phyloP scores from a whole-genome alignment of 805 yeast genomes.

The Cyberlindnera amylophila region DNA sequence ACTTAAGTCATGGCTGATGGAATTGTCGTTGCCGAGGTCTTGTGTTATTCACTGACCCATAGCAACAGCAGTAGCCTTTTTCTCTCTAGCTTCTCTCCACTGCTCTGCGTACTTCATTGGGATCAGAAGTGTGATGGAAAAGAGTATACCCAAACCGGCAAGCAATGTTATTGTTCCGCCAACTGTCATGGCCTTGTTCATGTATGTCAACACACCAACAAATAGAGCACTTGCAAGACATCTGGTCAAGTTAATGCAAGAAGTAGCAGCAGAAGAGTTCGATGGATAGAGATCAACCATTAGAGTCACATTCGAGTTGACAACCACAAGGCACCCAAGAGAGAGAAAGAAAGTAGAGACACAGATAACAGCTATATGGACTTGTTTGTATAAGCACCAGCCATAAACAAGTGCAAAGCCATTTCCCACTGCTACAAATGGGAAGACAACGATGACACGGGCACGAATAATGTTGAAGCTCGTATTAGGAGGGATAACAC shows the following conservation, averaged over 20 bases:
- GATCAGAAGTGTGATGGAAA: slow-evolving; percentile 23
- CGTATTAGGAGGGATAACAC: slow-evolving; percentile 21
- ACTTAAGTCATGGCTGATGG: not conserved
- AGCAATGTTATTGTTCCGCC: slow-evolving; percentile 79
- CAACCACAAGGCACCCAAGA: slow-evolving; percentile 50
- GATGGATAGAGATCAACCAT: slow-evolving; percentile 73
- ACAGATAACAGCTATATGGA: slow-evolving; percentile 26
- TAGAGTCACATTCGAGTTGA: slow-evolving; percentile 58
- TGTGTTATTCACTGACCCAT: not conserved
- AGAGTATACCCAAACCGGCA: slow-evolving; percentile 42
- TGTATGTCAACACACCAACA: slow-evolving; percentile 61
- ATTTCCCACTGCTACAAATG: slow-evolving; percentile 37
- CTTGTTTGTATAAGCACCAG: slow-evolving; percentile 57
- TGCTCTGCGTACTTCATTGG: slow-evolving; percentile 31
- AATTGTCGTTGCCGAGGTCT: too few species aligned
- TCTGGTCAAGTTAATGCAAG: slow-evolving; percentile 67
- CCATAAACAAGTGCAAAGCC: slow-evolving; percentile 55
- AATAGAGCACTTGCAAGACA: slow-evolving; percentile 71
- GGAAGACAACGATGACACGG: slow-evolving; percentile 46
- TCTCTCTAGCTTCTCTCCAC: slow-evolving; percentile 24
- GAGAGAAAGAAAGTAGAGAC: slow-evolving; percentile 57
- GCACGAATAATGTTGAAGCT: slow-evolving; percentile 53
- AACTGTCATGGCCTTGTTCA: slow-evolving; percentile 52
- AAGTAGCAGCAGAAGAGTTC: slow-evolving; percentile 69
- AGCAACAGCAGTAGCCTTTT: too few species aligned